Conservation (phyloP, 768 basidiomycete species). For the Crassisporium funariophilum region DNA sequence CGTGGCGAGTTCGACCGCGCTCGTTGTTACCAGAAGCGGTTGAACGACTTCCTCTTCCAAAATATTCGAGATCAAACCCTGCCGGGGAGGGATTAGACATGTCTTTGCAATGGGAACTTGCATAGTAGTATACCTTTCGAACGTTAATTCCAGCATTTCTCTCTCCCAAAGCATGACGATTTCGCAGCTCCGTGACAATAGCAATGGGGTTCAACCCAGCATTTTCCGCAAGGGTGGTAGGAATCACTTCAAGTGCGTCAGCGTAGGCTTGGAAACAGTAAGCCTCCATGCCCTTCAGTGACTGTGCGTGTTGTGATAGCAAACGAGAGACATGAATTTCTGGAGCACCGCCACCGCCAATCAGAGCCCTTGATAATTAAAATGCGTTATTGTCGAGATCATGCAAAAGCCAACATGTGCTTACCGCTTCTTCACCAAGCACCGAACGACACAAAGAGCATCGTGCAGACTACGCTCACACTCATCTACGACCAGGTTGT, state of each 20-base stretch:
- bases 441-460: constrained; percentile 97
- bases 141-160: constrained; percentile 97
- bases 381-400: neutral
- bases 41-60: constrained; percentile 97
- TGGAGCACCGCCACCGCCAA: constrained; percentile 95
- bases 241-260: constrained; percentile 96
- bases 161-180: constrained; percentile 95
- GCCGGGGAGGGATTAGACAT: too few species aligned
- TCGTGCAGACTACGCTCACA: constrained; percentile 97
- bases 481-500: constrained; percentile 93
- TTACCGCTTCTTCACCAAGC: constrained; percentile 97
- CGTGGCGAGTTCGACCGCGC: constrained; percentile 91
- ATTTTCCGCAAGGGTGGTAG: constrained; percentile 96
- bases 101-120: neutral
- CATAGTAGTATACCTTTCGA: constrained; percentile 59
- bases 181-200: constrained; percentile 96
- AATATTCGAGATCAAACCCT: constrained; percentile 98
- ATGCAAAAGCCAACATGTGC: constrained; percentile 19
- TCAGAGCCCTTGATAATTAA: constrained; percentile 79
- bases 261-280: constrained; percentile 99
- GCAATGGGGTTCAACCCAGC: constrained; percentile 97
- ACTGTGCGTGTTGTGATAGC: constrained; percentile 88
- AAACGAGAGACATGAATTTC: constrained; percentile 96
- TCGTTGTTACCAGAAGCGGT: constrained; percentile 92
- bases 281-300: constrained; percentile 96